Conservation (phyloP, 768 basidiomycete genomes). For the Mycena metata region DNA sequence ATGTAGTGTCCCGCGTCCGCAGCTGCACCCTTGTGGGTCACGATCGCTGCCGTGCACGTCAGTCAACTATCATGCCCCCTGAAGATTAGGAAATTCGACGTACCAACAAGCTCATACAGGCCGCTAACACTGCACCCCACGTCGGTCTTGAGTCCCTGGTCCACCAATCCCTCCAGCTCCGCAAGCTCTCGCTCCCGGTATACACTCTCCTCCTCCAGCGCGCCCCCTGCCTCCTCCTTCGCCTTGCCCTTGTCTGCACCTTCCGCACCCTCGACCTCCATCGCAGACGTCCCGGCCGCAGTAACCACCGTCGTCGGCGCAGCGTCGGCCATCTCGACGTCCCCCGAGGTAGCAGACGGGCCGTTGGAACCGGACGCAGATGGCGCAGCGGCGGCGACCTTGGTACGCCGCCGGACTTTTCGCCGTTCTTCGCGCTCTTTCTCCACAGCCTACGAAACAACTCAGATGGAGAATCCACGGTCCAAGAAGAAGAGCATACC, state of each 20-base stretch:
- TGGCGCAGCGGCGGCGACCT: conserved; percentile 51
- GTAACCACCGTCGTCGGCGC: conserved; percentile 30
- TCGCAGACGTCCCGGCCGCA: conserved; percentile 39
- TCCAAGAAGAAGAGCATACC: conserved; percentile 11
- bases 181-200: conserved; percentile 74
- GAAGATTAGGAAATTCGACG: conserved; percentile 45
- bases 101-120: conserved; percentile 92
- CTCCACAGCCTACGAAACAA: conserved; percentile 67
- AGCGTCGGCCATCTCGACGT: conserved; percentile 65
- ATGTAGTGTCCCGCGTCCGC: conserved; percentile 98
- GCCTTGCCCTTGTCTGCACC: conserved; percentile 42
- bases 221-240: conserved; percentile 53
- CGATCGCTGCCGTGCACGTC: conserved; percentile 71
- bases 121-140: conserved; percentile 83
- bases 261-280: conserved; percentile 42
- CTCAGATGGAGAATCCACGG: neutral
- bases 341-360: conserved; percentile 48
- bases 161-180: conserved; percentile 75
- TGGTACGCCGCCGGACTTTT: conserved; percentile 85
- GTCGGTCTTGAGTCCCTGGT: conserved; percentile 73
- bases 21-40: conserved; percentile 96
- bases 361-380: conserved; percentile 43
- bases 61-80: neutral
- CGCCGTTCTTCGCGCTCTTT: conserved; percentile 87
- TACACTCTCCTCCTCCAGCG: conserved; percentile 75